Base-by-base conservation (phyloP, 805 yeast species). In the Saccharomycopsis sp. region DNA sequence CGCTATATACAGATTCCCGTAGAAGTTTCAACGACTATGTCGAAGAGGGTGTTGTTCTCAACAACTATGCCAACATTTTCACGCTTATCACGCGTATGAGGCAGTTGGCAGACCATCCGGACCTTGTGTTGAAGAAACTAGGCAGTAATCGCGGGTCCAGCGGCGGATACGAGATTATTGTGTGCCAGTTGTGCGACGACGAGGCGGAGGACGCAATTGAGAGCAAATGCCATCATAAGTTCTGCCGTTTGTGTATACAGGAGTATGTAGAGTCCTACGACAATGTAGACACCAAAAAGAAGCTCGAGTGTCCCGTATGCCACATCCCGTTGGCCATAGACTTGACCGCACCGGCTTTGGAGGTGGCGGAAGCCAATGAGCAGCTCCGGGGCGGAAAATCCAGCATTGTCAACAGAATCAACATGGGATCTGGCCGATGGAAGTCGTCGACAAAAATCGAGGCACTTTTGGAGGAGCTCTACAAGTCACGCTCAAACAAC, bases 91-190 rank as follows among this genome's bases (percentile, higher is more conserved):
- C 99, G 0, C 77, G 99, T 65, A 95, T 94, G 99, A 82, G 99
- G 66, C 99, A 94, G 71, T 76, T 94, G 65, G 98, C 99, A 0
- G 99, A 94, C 70, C 99, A 94, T 71, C 99, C 99, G 0, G 99
- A 94, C 72, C 75, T 94, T 62, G 97, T 94, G 0, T 75, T 94
- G 67, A 84, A 91, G 64, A 77, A 91, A 55, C 78, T 84, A 34
- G 80, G 80, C 2, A 68, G 69, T 41, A 70, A 65, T 21, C 63
- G 70, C 21, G 61, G 75, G 1, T 66, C 65, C 29, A 81, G 80
- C 4, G 34, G 15, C n/a, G 59, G 64, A 14, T 68, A 74, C 3
- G 79, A 78, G 9, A 82, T 82, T 1, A 81, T 91, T 9, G 85
- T 94, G 48, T 94, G 99, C 68, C 95, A 89, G 64, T 69, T 94